A percentile compares a stretch with the other conserved stretches of the same genome.
These are phyloP conservation scores for Penicillium sp. DNA, from an alignment of 2,329 filamentous ascomycete genomes.

Conservation along the genomic window DNA sequence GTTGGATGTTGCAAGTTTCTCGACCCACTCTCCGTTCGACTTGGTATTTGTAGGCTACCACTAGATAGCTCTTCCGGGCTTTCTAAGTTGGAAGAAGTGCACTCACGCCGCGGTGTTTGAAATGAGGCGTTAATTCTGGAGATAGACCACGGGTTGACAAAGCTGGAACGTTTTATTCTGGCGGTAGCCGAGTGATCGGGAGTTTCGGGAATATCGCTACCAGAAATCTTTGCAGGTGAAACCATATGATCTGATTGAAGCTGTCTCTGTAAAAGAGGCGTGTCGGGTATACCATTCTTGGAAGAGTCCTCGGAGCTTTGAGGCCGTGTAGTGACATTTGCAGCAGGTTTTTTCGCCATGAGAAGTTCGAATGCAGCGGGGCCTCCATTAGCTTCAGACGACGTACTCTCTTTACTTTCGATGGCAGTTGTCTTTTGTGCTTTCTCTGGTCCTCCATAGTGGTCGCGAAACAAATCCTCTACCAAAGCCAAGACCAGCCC, in stretches of 20 bases:
- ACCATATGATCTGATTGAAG: not conserved
- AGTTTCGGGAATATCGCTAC: not conserved
- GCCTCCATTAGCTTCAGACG: not conserved
- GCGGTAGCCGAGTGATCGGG: not conserved
- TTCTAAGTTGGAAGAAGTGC: not conserved
- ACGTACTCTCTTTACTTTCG: not conserved
- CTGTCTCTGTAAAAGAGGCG: not conserved
- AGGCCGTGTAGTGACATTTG: not conserved
- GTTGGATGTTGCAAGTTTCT: not conserved
- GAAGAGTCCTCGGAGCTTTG: not conserved
- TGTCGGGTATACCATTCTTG: not conserved
- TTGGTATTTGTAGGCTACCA: not conserved
- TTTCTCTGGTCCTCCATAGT: constrained; percentile 34
- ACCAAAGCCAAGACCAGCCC: constrained; percentile 44
- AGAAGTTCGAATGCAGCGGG: constrained; percentile 11
- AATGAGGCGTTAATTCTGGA: constrained; percentile 16
- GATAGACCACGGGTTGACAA: constrained; percentile 18
- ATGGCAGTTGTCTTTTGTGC: not conserved
- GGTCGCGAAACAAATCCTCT: constrained; percentile 45
- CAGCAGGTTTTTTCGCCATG: constrained; percentile 11
- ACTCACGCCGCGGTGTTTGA: constrained; percentile 8
- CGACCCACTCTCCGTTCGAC: not conserved
- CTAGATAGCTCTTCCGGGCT: not conserved
- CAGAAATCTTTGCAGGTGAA: not conserved
- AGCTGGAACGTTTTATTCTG: not conserved